phyloP scores from a whole-genome alignment of 1,284 basidiomycete species.

The Flammula alnicola region DNA sequence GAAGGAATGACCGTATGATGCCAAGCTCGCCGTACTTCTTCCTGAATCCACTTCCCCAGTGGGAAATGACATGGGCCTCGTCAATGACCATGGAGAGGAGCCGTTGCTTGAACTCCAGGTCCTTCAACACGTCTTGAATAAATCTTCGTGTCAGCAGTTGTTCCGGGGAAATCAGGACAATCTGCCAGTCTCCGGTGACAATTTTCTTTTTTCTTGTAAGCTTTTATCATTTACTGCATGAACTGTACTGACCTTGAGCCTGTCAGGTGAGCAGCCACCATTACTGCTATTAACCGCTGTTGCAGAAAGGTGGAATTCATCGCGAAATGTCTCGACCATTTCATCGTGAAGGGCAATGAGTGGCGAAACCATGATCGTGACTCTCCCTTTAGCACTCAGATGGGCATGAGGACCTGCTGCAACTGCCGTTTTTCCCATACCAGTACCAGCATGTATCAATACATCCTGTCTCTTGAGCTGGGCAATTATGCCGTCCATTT shows the following conservation, averaged over 20 bases:
- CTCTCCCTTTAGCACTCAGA: constrained; percentile 25
- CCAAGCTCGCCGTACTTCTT: constrained; percentile 44
- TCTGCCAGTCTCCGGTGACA: constrained; percentile 26
- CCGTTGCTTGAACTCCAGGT: constrained; percentile 27
- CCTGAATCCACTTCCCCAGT: constrained; percentile 45
- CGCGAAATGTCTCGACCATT: constrained; percentile 28
- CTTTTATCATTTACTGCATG: neutral
- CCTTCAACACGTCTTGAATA: constrained; percentile 35
- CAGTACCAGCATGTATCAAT: constrained; percentile 40
- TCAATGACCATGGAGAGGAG: constrained; percentile 41
- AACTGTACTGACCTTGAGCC: neutral
- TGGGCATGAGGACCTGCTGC: constrained; percentile 37
- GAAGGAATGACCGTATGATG: constrained; percentile 39
- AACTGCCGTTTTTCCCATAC: constrained; percentile 36
- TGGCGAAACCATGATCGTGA: constrained; percentile 41
- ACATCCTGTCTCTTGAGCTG: constrained; percentile 32
- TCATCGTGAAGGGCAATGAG: constrained; percentile 43
- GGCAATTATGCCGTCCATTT: constrained; percentile 25
- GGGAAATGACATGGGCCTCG: constrained; percentile 44
- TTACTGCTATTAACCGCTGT: constrained; percentile 39
- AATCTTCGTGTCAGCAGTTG: constrained; percentile 40
- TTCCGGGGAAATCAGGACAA: constrained; percentile 45
- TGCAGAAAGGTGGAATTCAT: constrained; percentile 27
- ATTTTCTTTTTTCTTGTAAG: neutral
- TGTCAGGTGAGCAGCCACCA: constrained; percentile 27